Base-by-base conservation (phyloP, 2,329 filamentous ascomycete genomes). In the Ceratocystis variospora region DNA sequence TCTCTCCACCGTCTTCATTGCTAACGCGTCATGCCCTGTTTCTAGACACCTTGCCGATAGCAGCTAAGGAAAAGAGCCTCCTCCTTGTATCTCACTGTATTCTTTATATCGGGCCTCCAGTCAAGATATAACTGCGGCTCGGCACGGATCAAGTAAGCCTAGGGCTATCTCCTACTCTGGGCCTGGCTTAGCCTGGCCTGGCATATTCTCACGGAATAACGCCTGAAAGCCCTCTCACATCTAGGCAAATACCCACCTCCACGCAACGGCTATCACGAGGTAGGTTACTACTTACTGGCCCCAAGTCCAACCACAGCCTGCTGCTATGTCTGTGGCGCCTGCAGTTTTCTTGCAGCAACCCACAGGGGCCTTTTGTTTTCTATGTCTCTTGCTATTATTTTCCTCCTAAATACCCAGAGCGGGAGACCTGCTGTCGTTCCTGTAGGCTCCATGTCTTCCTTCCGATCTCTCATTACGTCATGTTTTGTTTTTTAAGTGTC, bases 31-130 rank as follows among this genome's bases (percentile, higher is more conserved):
- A 22, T 33, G 2, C 25, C 53, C 53, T 28, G 22, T 64, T 50
- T 57, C 50, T 48, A 67, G 66, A 22, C 62, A 67, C n/a, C 66
- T 67, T 45, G 66, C 66, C 17, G 66, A 67, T 48, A 64, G 62
- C 55, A 67, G 62, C 31, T 67, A 61, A 67, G 41, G 17, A 22
- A 19, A 31, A 41, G 57, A 25, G 3, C n/a, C 28, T 1, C 37
- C 15, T n/a, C 19, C 45, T 41, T 62, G 33, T 2, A n/a, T 33
- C 25, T 61, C 33, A 5, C 31, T 25, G 5, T 62, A 17, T 31
- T 62, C 25, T 45, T 15, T 62, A 19, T 25, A 33, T 19, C 31
- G 12, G n/a, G 61, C 37, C 46, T 19, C n/a, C n/a, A 25, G 17
- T n/a, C 46, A 12, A 25, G 46, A 50, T 7, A 50, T 22, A 10